Evolutionary conservation across 2,329 filamentous ascomycete species (phyloP).

Genomic region (Venturia effusa): DNA sequence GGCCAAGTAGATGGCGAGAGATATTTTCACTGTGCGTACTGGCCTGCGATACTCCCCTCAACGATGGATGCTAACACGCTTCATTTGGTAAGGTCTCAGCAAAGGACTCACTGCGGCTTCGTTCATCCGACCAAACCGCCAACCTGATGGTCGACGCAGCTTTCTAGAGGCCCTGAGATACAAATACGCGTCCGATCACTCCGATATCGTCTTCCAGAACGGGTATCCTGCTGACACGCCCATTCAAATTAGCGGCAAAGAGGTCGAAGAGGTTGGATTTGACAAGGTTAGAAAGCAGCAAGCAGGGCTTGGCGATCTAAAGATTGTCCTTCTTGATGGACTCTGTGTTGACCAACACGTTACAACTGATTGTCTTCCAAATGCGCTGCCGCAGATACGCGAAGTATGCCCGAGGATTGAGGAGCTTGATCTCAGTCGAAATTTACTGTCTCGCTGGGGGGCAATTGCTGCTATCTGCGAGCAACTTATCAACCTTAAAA

Average conservation of each 20-base stretch:
- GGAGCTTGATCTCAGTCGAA: conserved; percentile 78
- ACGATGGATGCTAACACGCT: conserved; percentile 3
- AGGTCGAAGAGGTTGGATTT: conserved; percentile 89
- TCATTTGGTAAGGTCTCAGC: conserved; percentile 40
- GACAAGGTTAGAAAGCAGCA: conserved; percentile 80
- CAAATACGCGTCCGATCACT: conserved; percentile 64
- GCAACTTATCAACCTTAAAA: conserved; percentile 54
- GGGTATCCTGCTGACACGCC: conserved; percentile 28
- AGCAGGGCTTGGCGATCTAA: conserved; percentile 66
- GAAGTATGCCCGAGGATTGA: conserved; percentile 46
- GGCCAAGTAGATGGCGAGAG: conserved; percentile 67
- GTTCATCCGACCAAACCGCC: conserved; percentile 71
- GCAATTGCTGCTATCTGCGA: conserved; percentile 62
- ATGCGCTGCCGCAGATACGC: conserved; percentile 39
- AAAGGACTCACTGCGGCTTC: conserved; percentile 64
- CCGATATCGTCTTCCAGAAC: conserved; percentile 15
- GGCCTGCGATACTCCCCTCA: not conserved
- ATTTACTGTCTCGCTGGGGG: conserved; percentile 59
- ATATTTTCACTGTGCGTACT: conserved; percentile 67
- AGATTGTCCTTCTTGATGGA: conserved; percentile 72
- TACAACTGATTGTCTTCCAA: conserved; percentile 18
- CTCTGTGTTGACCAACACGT: conserved; percentile 42
- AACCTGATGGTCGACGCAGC: conserved; percentile 54
- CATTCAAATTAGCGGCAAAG: conserved; percentile 67
- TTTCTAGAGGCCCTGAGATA: conserved; percentile 70